Conservation (phyloP, 352 stramenopile genomes). For the Thalassiosira hispida region DNA sequence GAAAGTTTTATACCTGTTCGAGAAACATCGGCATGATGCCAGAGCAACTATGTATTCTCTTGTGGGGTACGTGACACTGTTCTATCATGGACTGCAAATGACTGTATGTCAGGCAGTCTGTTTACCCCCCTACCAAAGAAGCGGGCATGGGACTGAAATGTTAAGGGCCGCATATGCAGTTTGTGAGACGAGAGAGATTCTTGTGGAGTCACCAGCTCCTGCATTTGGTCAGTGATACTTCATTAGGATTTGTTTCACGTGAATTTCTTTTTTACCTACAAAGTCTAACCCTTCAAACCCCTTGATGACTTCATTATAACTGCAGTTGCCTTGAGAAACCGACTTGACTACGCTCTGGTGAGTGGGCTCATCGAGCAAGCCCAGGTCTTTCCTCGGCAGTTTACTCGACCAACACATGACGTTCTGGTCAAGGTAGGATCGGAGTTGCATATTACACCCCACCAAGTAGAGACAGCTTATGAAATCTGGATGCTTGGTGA, state of each 20-base stretch:
- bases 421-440: slow-evolving; percentile 37
- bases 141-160: slow-evolving; percentile 72
- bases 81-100: slow-evolving; percentile 63
- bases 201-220: slow-evolving; percentile 34
- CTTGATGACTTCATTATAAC: too few species aligned
- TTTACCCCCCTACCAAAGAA: slow-evolving; percentile 74
- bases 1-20: slow-evolving; percentile 79
- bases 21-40: slow-evolving; percentile 38
- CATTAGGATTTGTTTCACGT: too few species aligned
- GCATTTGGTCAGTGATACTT: slow-evolving; percentile 45
- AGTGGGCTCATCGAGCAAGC: slow-evolving; percentile 15
- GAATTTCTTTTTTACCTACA: too few species aligned
- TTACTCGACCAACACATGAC: slow-evolving; percentile 35
- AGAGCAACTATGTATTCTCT: slow-evolving; percentile 61
- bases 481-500: slow-evolving; percentile 64
- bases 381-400: slow-evolving; percentile 14
- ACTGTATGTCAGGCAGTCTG: slow-evolving; percentile 75
- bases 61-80: slow-evolving; percentile 75
- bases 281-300: too few species aligned
- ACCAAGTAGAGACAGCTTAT: slow-evolving; percentile 70
- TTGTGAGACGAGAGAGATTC: slow-evolving; percentile 21
- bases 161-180: slow-evolving; percentile 60
- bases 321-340: slow-evolving; percentile 62
- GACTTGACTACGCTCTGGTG: slow-evolving; percentile 50
- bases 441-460: slow-evolving; percentile 57